Conservation (phyloP, 2,329 filamentous ascomycete species). For the Penicillium sp. region DNA sequence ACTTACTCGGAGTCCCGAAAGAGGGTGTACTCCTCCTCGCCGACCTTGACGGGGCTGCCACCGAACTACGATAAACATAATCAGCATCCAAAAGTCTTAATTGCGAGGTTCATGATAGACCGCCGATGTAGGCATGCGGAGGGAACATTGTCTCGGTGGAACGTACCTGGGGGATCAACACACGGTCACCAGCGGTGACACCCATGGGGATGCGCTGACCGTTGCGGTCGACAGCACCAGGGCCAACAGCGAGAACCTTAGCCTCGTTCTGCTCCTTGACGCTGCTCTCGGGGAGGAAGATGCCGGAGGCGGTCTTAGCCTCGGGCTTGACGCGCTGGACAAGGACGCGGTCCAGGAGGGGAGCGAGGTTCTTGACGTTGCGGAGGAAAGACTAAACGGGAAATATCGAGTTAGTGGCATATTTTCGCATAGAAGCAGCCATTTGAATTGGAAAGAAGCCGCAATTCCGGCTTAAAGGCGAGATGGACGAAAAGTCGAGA, state of each 20-base stretch:
- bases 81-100: constrained; percentile 27
- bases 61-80: constrained; percentile 68
- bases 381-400: constrained; percentile 67
- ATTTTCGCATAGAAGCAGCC: not conserved
- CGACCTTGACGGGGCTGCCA: constrained; percentile 94
- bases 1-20: constrained; percentile 99
- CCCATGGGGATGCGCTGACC: constrained; percentile 86
- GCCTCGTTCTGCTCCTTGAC: constrained; percentile 99
- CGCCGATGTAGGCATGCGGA: not conserved
- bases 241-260: constrained; percentile 92
- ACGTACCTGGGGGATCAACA: constrained; percentile 90
- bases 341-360: constrained; percentile 96
- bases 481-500: constrained; percentile 16
- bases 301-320: constrained; percentile 92
- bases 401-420: constrained; percentile 11
- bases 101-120: not conserved
- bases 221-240: constrained; percentile 83
- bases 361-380: constrained; percentile 91
- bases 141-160: constrained; percentile 5
- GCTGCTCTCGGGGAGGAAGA: constrained; percentile 95
- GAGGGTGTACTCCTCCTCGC: constrained; percentile 92
- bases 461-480: not conserved
- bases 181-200: constrained; percentile 83
- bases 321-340: constrained; percentile 98
- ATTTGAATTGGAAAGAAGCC: not conserved